Evolutionary conservation across 331 rosid species (phyloP).

Genomic region (Quercus tomentella): DNA sequence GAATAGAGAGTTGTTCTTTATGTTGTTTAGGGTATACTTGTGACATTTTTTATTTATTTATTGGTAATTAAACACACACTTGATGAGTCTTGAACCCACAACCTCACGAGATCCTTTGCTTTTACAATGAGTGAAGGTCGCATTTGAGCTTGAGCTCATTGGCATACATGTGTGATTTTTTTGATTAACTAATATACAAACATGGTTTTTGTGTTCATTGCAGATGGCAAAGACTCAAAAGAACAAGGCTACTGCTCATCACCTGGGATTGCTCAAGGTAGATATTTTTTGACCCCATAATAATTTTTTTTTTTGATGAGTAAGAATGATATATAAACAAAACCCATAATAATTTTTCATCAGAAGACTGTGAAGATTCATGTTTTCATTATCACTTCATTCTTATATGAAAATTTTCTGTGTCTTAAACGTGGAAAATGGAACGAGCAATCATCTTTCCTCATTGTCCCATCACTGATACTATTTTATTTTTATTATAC

Average conservation of each 20-base stretch:
- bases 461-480: too few relatives aligned
- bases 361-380: neutral
- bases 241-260: constrained; percentile 99
- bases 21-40: neutral
- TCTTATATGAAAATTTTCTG: neutral
- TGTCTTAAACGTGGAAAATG: neutral
- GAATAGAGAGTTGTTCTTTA: neutral
- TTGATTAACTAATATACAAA: neutral
- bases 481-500: too few relatives aligned
- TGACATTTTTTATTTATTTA: neutral
- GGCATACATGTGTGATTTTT: neutral
- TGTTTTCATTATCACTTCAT: neutral
- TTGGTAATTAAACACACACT: neutral
- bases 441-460: too few relatives aligned
- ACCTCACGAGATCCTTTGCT: too few relatives aligned
- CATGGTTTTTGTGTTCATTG: constrained; percentile 6
- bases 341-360: neutral
- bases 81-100: neutral
- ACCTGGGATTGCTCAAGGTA: constrained; percentile 96
- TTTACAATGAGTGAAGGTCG: too few relatives aligned
- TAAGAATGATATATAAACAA: too few relatives aligned
- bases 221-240: constrained; percentile 99
- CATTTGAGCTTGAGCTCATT: too few relatives aligned
- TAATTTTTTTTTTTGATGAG: too few relatives aligned
- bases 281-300: neutral